Evolutionary conservation across 306 rosid genomes (phyloP), one percentile per base, ranked within the genome.

Genomic region (Fagus crenata): DNA sequence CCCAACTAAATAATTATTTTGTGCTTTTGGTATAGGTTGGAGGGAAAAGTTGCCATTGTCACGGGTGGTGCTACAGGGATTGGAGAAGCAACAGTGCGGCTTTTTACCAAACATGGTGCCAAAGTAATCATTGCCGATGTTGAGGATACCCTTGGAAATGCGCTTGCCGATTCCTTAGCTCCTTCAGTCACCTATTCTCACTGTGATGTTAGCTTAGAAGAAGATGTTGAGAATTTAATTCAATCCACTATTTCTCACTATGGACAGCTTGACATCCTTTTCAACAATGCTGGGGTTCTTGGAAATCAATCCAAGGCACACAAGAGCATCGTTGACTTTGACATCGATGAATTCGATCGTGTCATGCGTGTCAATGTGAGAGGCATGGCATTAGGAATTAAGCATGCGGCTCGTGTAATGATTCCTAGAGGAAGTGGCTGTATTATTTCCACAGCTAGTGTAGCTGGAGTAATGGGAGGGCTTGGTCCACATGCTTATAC

Each of bases 401-500:
- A 94, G 81, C 97, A 92, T 64, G 97, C 97, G 0, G 93, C 98
- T 9, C 89, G 83, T 11, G 97, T 81, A n/a, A 94, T 94, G 98
- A 87, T 94, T 22, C 87, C 94, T 0, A 84, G 83, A 65, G 83
- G 85, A 32, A 37, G 77, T 18, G 96, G 98, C 1, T 89, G 96
- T 75, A 90, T 94, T 1, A 89, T 94, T 4, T 89, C 93, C 2
- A 81, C 96, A 0, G 79, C 93, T 1, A 94, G 98, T 54, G 97
- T 94, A 1, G 97, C 98, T 0, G 93, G 94, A 0, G 79, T 92
- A 7, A 72, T 84, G 63, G 97, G 98, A 0, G 98, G 98, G 12
- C 87, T 94, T 3, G 98, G 98, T 6, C 96, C 97, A 0, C 98
- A 94, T 64, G 92, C 94, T 7, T 94, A 94, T 53, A 92, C 98